These are phyloP conservation scores for Heterobasidion parviporum DNA, from an alignment of 1,284 basidiomycete species.

Conservation along the genomic window DNA sequence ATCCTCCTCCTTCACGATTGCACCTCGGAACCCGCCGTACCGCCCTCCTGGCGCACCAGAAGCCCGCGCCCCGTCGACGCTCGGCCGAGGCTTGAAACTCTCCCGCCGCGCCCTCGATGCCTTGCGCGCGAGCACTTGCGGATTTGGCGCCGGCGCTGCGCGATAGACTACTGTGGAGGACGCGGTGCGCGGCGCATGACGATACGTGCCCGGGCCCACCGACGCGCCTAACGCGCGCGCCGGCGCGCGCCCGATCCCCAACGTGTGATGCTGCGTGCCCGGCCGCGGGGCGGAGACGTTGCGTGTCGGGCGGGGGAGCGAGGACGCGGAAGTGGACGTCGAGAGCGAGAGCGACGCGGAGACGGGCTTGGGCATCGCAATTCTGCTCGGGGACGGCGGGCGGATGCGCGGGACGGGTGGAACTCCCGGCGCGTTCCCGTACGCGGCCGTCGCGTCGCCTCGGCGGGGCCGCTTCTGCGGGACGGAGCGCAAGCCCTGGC, in stretches of 20 bases:
- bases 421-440: constrained; percentile 7
- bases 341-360: not conserved
- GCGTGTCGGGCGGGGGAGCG: constrained; percentile 22
- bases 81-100: constrained; percentile 73
- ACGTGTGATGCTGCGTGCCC: constrained; percentile 38
- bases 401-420: constrained; percentile 7
- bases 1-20: constrained; percentile 27
- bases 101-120: constrained; percentile 47
- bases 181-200: not conserved
- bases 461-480: constrained; percentile 54
- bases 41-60: constrained; percentile 10
- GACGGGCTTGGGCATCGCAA: constrained; percentile 16
- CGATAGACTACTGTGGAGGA: not conserved
- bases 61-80: constrained; percentile 35
- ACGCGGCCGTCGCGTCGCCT: constrained; percentile 14
- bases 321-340: constrained; percentile 16
- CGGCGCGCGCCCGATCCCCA: constrained; percentile 38
- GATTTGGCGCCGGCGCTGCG: constrained; percentile 5
- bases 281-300: constrained; percentile 28
- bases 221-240: constrained; percentile 14
- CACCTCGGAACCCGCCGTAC: constrained; percentile 21
- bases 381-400: constrained; percentile 37
- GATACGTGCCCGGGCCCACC: not conserved
- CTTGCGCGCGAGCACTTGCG: constrained; percentile 29
- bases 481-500: constrained; percentile 29